These are phyloP conservation scores for Aspergillus melleus DNA, from an alignment of 2,329 filamentous ascomycete genomes.

Conservation along the genomic window DNA sequence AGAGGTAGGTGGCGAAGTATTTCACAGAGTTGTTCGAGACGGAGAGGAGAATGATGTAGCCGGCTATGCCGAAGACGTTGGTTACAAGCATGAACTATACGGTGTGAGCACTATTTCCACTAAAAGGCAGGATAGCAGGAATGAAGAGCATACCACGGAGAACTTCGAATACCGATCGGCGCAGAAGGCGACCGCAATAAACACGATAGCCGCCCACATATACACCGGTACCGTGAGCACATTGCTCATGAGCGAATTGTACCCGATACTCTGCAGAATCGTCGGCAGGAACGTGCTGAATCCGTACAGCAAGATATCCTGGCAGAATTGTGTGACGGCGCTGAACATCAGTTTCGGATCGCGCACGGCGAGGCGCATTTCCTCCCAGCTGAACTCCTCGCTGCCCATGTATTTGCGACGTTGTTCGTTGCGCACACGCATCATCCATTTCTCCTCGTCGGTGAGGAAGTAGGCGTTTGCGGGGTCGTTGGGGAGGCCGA, in stretches of 20 bases:
- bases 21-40: constrained; percentile 52
- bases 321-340: constrained; percentile 52
- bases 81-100: constrained; percentile 36
- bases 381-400: constrained; percentile 52
- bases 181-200: constrained; percentile 47
- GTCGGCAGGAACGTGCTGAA: constrained; percentile 60
- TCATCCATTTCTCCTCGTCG: constrained; percentile 51
- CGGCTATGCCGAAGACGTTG: constrained; percentile 49
- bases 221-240: constrained; percentile 60
- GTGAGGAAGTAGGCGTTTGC: constrained; percentile 52
- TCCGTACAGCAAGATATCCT: constrained; percentile 56
- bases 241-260: constrained; percentile 52
- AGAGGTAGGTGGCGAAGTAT: constrained; percentile 53
- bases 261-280: constrained; percentile 56
- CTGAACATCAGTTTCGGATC: constrained; percentile 57
- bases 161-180: constrained; percentile 46
- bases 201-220: constrained; percentile 49
- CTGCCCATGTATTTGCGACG: constrained; percentile 51
- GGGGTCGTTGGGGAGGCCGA: constrained; percentile 50
- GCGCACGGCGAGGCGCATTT: constrained; percentile 48
- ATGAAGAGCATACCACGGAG: constrained; percentile 23
- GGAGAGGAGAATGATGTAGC: constrained; percentile 51
- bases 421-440: constrained; percentile 50
- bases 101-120: neutral
- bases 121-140: neutral